A percentile compares a stretch with the other conserved stretches of the same genome.
These are phyloP conservation scores for Mycena metata DNA, from an alignment of 768 basidiomycete species.

Conservation along the genomic window DNA sequence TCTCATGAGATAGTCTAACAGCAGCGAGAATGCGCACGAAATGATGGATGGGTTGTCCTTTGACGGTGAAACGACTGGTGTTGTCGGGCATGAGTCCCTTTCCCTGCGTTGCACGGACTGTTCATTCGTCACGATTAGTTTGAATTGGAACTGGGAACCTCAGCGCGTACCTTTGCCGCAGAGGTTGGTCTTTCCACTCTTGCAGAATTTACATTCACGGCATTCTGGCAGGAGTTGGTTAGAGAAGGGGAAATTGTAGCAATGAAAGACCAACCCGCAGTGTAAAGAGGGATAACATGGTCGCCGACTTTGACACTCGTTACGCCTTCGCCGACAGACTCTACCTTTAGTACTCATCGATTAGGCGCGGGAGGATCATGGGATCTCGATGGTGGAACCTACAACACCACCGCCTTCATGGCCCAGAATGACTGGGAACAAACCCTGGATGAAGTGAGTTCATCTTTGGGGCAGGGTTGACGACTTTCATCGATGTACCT, in stretches of 20 bases:
- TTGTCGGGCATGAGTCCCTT: constrained; percentile 95
- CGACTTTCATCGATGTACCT: constrained; percentile 65
- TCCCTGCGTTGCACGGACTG: constrained; percentile 94
- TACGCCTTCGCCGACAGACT: constrained; percentile 98
- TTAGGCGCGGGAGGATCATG: constrained; percentile 24
- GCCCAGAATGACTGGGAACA: constrained; percentile 94
- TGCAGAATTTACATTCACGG: constrained; percentile 98
- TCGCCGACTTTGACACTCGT: constrained; percentile 83
- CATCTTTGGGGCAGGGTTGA: not conserved
- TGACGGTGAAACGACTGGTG: constrained; percentile 88
- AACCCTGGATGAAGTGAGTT: constrained; percentile 63
- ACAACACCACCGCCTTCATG: constrained; percentile 96
- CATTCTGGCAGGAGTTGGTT: constrained; percentile 69
- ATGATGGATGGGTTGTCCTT: constrained; percentile 89
- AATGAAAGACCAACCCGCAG: constrained; percentile 72
- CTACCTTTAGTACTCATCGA: constrained; percentile 70
- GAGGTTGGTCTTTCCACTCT: constrained; percentile 98
- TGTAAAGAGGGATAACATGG: constrained; percentile 97
- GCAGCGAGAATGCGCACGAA: constrained; percentile 70
- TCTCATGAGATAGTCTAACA: not conserved
- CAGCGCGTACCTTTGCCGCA: constrained; percentile 82
- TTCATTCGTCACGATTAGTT: constrained; percentile 20
- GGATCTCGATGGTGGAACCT: constrained; percentile 46
- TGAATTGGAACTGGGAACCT: not conserved
- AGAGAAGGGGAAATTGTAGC: not conserved